Evolutionary conservation across 1,139 yeast species (phyloP), one percentile per base, ranked within the genome.

Genomic region (Candida sanyaensis): DNA sequence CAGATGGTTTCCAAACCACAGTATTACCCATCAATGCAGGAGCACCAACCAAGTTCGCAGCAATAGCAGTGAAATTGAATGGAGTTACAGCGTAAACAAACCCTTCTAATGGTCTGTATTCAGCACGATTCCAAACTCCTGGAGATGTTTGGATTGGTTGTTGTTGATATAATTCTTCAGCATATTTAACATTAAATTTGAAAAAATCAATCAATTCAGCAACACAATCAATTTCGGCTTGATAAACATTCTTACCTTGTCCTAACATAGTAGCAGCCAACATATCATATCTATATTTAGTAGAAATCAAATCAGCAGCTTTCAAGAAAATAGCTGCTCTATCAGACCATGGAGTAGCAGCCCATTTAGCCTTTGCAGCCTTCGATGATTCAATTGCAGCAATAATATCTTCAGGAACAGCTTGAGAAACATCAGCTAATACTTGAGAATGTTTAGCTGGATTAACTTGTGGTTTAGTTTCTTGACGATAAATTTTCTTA

Each of bases 1-100:
- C 92, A 33, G 97, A 89, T 28, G 99, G 99, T 72, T 93, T 93
- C 99, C 99, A 93, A 43, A 93, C 89, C 41, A 93, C 96, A 5
- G 97, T 88, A 71, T 93, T 93, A 57, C 99, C 99, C 92, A 93
- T 83, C 52, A 93, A 74, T 0, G 97, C 98, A 6, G 99, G 99
- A 0, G 98, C 98, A 44, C 96, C 97, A 24, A 90, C 84, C 62
- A 93, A 77, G 68, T 93, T 93, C 42, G 89, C 98, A 29, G 98
- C 96, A 71, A 93, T 93, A 39, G 99, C 99, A 38, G 99, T 93
- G 73, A 93, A 93, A 72, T 93, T 93, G 80, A 93, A 93, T 9
- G 99, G 99, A 11, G 98, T 90, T 28, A 93, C 96, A 5, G 98
- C 98, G 61, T 93, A 92, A 23, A 91, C 96, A 64, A 93, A 93